Conservation (phyloP, 805 yeast species). For the Suhomyces faveliae region DNA sequence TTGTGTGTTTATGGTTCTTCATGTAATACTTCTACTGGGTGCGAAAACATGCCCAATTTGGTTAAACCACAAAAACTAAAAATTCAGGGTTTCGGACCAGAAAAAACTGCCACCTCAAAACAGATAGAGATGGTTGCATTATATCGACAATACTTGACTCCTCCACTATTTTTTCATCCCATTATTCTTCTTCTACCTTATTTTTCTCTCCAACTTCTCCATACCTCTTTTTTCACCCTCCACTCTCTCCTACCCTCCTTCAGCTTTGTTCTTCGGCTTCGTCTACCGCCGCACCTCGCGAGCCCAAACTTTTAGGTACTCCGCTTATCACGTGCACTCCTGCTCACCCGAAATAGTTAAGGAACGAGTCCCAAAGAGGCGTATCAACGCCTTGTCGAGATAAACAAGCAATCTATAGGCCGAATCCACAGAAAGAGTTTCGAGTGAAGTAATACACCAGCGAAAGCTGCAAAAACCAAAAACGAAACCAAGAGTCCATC, state of each 20-base stretch:
- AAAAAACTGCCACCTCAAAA: too few relatives aligned
- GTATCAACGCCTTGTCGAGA: not conserved
- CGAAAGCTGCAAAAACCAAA: not conserved
- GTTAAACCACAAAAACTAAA: too few relatives aligned
- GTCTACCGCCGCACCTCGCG: not conserved
- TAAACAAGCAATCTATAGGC: not conserved
- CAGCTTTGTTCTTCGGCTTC: not conserved
- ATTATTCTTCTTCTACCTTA: too few relatives aligned
- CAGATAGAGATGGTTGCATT: too few relatives aligned
- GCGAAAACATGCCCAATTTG: too few relatives aligned
- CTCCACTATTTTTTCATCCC: too few relatives aligned
- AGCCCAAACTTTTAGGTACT: not conserved
- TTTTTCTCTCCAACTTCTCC: not conserved
- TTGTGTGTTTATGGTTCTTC: too few relatives aligned
- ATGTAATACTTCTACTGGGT: too few relatives aligned
- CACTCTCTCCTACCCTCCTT: too few relatives aligned
- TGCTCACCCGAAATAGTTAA: not conserved
- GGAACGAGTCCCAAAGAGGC: not conserved
- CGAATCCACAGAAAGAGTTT: not conserved
- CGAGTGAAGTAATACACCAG: not conserved
- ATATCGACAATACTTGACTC: too few relatives aligned
- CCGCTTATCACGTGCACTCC: not conserved
- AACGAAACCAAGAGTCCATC: too few relatives aligned
- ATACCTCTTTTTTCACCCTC: not conserved
- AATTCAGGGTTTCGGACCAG: too few relatives aligned